These are phyloP conservation scores for Pogostemon cablin DNA, from an alignment of 257 asterid species.

Conservation along the genomic window DNA sequence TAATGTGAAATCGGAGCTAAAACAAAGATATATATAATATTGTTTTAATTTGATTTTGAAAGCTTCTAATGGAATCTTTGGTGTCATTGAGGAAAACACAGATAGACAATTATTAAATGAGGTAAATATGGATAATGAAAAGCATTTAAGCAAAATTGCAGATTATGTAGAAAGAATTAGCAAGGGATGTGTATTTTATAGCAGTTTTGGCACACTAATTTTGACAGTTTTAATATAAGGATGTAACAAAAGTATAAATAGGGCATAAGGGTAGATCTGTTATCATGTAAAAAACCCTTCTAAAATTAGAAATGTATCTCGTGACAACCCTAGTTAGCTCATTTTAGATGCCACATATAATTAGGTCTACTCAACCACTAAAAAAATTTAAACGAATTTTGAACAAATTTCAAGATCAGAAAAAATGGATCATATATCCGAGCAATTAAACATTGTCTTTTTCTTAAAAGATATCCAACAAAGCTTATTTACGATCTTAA, in stretches of 20 bases:
- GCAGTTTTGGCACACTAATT: conserved; percentile 13
- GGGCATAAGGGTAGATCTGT: conserved; percentile 17
- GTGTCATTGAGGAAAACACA: too few relatives aligned
- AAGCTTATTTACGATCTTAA: too few relatives aligned
- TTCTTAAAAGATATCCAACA: too few relatives aligned
- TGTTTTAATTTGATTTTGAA: too few relatives aligned
- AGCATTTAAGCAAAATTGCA: neutral
- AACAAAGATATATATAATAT: too few relatives aligned
- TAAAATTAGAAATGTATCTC: conserved; percentile 40
- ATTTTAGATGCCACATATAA: conserved; percentile 31
- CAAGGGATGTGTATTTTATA: conserved; percentile 9
- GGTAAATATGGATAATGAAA: too few relatives aligned
- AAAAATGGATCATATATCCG: too few relatives aligned
- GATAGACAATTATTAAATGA: too few relatives aligned
- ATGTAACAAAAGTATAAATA: conserved; percentile 20
- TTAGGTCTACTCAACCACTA: neutral
- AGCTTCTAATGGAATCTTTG: too few relatives aligned
- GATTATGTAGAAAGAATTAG: neutral
- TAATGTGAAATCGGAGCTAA: too few relatives aligned
- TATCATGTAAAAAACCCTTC: conserved; percentile 21
- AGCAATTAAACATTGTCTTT: too few relatives aligned
- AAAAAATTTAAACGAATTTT: neutral
- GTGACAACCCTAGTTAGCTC: conserved; percentile 40
- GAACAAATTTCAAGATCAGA: neutral
- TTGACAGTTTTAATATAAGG: conserved; percentile 21